phyloP scores from a whole-genome alignment of 2,329 filamentous ascomycete genomes.

The Purpureocillium lavendulum region DNA sequence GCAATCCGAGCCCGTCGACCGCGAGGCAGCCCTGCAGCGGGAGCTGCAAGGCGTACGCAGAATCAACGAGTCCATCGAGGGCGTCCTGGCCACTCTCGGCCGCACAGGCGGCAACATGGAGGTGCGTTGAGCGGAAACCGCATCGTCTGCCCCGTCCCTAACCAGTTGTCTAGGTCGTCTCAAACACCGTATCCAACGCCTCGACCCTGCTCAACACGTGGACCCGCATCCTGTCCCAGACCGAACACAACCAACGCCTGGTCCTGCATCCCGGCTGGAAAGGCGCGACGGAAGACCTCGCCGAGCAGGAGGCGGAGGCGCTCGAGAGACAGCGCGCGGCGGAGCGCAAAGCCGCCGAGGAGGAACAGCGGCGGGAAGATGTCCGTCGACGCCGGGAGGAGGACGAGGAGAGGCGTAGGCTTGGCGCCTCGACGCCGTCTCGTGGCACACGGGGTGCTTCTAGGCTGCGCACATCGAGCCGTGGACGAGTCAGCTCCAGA shows the following conservation, averaged over 20 bases:
- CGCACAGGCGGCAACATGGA: slow-evolving; percentile 71
- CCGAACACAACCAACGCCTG: slow-evolving; percentile 91
- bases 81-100: slow-evolving; percentile 62
- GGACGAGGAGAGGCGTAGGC: slow-evolving; percentile 35
- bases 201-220: slow-evolving; percentile 88
- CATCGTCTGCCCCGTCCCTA: neutral
- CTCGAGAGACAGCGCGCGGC: slow-evolving; percentile 65
- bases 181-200: slow-evolving; percentile 75
- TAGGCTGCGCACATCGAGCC: slow-evolving; percentile 19
- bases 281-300: slow-evolving; percentile 76
- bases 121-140: slow-evolving; percentile 29
- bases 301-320: slow-evolving; percentile 78
- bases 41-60: slow-evolving; percentile 78
- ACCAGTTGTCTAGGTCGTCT: slow-evolving; percentile 58
- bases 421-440: slow-evolving; percentile 17
- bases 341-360: slow-evolving; percentile 68
- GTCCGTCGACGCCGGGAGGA: slow-evolving; percentile 56
- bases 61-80: slow-evolving; percentile 83
- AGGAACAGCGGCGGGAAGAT: slow-evolving; percentile 69
- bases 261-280: slow-evolving; percentile 86
- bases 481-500: slow-evolving; percentile 17
- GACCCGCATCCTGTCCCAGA: slow-evolving; percentile 93
- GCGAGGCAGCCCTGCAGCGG: slow-evolving; percentile 64
- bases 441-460: slow-evolving; percentile 19
- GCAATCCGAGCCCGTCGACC: slow-evolving; percentile 43